phyloP scores from a whole-genome alignment of 345 rosid species.

The Arabidopsis suecica region DNA sequence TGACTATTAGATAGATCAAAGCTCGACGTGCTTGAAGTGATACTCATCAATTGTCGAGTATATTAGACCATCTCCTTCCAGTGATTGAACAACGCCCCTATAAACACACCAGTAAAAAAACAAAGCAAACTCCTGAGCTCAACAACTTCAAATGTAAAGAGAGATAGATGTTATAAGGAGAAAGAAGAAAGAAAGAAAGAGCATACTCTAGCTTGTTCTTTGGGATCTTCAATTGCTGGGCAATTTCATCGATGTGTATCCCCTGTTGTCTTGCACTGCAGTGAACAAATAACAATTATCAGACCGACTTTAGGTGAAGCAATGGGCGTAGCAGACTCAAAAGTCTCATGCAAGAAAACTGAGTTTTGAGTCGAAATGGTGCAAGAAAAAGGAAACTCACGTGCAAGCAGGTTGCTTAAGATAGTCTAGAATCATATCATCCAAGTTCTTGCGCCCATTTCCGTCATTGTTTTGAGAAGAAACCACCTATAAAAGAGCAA shows the following conservation, averaged over 20 bases:
- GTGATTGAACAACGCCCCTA: conserved; percentile 75
- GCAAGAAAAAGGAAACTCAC: conserved; percentile 53
- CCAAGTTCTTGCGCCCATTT: conserved; percentile 72
- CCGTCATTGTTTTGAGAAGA: conserved; percentile 52
- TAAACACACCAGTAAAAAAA: not conserved
- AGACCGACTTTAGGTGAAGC: conserved; percentile 1
- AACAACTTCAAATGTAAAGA: not conserved
- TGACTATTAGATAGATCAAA: conserved; percentile 33
- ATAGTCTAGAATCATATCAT: conserved; percentile 76
- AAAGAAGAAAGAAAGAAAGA: conserved; percentile 8
- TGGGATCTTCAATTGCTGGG: conserved; percentile 75
- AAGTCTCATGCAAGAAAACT: not conserved
- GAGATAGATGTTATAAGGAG: not conserved
- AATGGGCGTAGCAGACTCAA: conserved; percentile 11
- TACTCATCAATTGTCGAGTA: conserved; percentile 96
- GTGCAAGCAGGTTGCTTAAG: conserved; percentile 74
- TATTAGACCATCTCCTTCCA: conserved; percentile 89
- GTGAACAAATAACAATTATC: conserved; percentile 16
- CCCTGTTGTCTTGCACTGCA: conserved; percentile 82
- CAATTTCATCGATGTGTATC: conserved; percentile 77
- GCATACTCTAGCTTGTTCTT: conserved; percentile 77
- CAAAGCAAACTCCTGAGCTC: not conserved
- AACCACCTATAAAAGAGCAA: conserved; percentile 50
- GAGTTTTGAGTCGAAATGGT: not conserved
- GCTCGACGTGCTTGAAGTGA: conserved; percentile 84